Evolutionary conservation across 108 stramenopile genomes (phyloP), one percentile per base, ranked within the genome.

Genomic region (Cafeteria roenbergensis): DNA sequence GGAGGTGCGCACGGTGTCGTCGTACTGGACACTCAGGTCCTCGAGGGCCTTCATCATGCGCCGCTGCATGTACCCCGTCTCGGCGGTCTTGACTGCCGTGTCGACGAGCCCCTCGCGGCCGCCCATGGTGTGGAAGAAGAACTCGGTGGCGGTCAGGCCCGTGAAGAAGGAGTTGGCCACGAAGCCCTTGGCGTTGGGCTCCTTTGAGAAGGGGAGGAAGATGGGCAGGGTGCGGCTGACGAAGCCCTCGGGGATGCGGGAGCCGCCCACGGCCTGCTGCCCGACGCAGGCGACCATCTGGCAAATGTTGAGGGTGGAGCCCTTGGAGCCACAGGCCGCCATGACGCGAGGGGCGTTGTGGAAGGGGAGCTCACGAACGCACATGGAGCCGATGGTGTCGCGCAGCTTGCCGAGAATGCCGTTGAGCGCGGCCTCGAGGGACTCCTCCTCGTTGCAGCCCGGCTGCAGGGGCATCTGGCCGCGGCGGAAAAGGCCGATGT

Each of bases 211-310:
- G 25, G 86, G 76, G 64, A 84, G 78, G 61, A 92, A 95, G 62
- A 92, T 91, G 3, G 91, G 90, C 0, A 89, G 84, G 17, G 92
- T 92, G 66, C 95, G 64, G 59, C 90, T 87, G 0, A 95, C 94
- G 72, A 98, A 98, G 30, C 96, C 96, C 81, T 98, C 82, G 71
- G 91, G 83, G 58, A 98, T 95, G 67, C 96, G 91, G 77, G 77
- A 87, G 34, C 96, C 96, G 59, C 92, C 92, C 30, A 98, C 96
- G 62, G 89, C 88, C 75, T 98, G 96, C 78, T 98, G 96, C 8
- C 96, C 96, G 28, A 98, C 88, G 81, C 93, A 94, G 21, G 94
- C 90, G 66, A 93, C 92, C 96, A 98, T 98, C 77, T 98, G 96
- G n/a, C 91, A 93, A 63, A 98, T 91, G 69, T 98, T 98, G 38